Evolutionary conservation across 192 early-diverging fungal genomes (phyloP).

Genomic region (Podila horticola): DNA sequence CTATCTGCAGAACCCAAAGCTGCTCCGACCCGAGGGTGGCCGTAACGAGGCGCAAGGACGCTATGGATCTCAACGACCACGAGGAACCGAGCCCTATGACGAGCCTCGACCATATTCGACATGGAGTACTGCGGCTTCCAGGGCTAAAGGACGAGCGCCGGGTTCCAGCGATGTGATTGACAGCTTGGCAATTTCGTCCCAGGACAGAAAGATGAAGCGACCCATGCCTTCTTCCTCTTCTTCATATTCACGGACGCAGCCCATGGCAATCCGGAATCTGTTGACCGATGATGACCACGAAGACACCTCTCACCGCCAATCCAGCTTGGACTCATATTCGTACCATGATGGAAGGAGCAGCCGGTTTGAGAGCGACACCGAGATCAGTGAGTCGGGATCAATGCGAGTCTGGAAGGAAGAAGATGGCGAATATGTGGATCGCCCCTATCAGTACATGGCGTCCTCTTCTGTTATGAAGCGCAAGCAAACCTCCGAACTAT

Average conservation of each 20-base stretch:
- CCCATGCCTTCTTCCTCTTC: background rate
- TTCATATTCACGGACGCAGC: background rate
- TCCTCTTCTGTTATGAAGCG: slow-evolving; percentile 11
- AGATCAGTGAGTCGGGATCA: background rate
- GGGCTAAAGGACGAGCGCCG: too few species aligned
- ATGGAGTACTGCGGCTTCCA: background rate
- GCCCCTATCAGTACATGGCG: too few species aligned
- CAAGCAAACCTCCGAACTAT: background rate
- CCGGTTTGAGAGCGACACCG: slow-evolving; percentile 3
- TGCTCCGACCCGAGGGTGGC: slow-evolving; percentile 34
- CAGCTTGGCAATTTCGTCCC: background rate
- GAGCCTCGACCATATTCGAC: background rate
- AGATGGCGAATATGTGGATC: slow-evolving; percentile 7
- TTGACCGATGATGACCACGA: slow-evolving; percentile 13
- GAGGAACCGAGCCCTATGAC: background rate
- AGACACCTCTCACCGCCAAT: background rate
- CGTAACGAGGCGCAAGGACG: slow-evolving; percentile 19
- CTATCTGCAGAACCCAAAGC: slow-evolving; percentile 30
- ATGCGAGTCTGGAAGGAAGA: background rate
- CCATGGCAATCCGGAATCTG: slow-evolving; percentile 41
- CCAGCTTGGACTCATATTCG: background rate
- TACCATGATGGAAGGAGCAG: background rate
- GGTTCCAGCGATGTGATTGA: slow-evolving; percentile 1
- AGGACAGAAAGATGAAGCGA: background rate
- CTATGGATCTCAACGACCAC: background rate